A percentile compares a stretch with the other conserved stretches of the same genome.
Evolutionary conservation across 495 filamentous ascomycete species (phyloP).

Genomic region (Neurospora sp.): DNA sequence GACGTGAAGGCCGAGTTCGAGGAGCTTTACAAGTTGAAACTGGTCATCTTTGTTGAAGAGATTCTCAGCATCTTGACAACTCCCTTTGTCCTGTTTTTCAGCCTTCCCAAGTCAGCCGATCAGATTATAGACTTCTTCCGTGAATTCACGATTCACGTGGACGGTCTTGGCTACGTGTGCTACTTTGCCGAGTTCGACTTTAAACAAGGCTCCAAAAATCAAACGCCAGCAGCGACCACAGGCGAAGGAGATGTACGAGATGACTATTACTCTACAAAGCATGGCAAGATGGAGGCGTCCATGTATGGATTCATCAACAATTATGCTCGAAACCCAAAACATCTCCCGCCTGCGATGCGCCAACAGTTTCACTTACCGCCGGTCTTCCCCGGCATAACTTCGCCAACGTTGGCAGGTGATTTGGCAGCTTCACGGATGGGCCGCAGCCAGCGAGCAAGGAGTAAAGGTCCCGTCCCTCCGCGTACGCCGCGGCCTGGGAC

Average conservation of each 20-base stretch:
- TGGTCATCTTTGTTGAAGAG: slow-evolving; percentile 86
- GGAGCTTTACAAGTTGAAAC: slow-evolving; percentile 74
- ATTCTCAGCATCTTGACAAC: slow-evolving; percentile 86
- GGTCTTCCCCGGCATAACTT: slow-evolving; percentile 59
- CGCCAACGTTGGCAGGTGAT: slow-evolving; percentile 48
- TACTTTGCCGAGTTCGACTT: slow-evolving; percentile 98
- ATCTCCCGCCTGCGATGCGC: slow-evolving; percentile 37
- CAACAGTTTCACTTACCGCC: slow-evolving; percentile 74
- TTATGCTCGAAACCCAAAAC: slow-evolving; percentile 60
- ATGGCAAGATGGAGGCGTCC: slow-evolving; percentile 94
- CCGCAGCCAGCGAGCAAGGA: slow-evolving; percentile 31
- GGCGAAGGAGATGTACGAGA: slow-evolving; percentile 56
- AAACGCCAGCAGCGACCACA: slow-evolving; percentile 16
- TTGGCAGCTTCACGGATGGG: slow-evolving; percentile 41
- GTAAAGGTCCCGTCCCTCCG: slow-evolving; percentile 10
- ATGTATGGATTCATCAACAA: slow-evolving; percentile 89
- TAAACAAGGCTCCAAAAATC: slow-evolving; percentile 63
- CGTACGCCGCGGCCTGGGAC: slow-evolving; percentile 25
- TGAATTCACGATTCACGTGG: slow-evolving; percentile 93
- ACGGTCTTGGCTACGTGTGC: slow-evolving; percentile 91
- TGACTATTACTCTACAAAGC: slow-evolving; percentile 89
- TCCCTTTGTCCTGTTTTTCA: slow-evolving; percentile 80
- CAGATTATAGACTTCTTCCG: slow-evolving; percentile 95
- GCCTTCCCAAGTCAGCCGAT: slow-evolving; percentile 81
- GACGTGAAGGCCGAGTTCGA: slow-evolving; percentile 80